These are phyloP conservation scores for Coemansia sp. DNA, from an alignment of 192 early-diverging fungal species.

Conservation along the genomic window DNA sequence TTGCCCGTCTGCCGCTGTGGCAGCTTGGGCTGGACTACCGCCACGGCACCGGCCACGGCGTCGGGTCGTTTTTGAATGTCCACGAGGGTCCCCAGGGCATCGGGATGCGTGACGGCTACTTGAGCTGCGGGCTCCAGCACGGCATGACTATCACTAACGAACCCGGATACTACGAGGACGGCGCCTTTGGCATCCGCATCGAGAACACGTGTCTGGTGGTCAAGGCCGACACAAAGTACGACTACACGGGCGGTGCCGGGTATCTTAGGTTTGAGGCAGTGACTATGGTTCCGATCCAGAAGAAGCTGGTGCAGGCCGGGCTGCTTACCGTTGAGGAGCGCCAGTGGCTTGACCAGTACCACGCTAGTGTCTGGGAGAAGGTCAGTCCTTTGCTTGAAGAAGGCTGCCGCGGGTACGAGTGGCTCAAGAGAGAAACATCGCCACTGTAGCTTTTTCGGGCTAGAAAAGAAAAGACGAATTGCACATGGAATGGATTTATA, in stretches of 20 bases:
- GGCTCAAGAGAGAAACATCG: slow-evolving; percentile 81
- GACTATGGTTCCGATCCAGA: slow-evolving; percentile 86
- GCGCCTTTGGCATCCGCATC: slow-evolving; percentile 94
- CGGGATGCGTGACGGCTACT: slow-evolving; percentile 70
- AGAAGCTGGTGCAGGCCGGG: slow-evolving; percentile 71
- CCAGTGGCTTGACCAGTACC: slow-evolving; percentile 88
- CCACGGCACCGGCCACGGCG: slow-evolving; percentile 98
- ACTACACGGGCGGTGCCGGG: slow-evolving; percentile 77
- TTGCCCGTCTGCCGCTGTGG: slow-evolving; percentile 89
- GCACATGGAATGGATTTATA: too few species aligned
- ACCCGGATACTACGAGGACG: slow-evolving; percentile 98
- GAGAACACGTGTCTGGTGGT: slow-evolving; percentile 90
- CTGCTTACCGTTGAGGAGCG: slow-evolving; percentile 75
- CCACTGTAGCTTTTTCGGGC: slow-evolving; percentile 54
- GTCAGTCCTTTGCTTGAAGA: slow-evolving; percentile 77
- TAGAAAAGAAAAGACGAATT: too few species aligned
- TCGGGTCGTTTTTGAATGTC: slow-evolving; percentile 92
- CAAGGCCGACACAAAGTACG: slow-evolving; percentile 68
- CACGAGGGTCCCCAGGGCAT: slow-evolving; percentile 97
- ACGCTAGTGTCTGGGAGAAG: slow-evolving; percentile 70
- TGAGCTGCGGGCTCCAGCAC: slow-evolving; percentile 72
- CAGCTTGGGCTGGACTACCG: slow-evolving; percentile 90
- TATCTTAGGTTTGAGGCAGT: slow-evolving; percentile 92
- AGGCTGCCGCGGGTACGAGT: slow-evolving; percentile 66
- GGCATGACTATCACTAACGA: slow-evolving; percentile 98